phyloP scores from a whole-genome alignment of 2,329 filamentous ascomycete genomes.

The Ophiostoma sp. region DNA sequence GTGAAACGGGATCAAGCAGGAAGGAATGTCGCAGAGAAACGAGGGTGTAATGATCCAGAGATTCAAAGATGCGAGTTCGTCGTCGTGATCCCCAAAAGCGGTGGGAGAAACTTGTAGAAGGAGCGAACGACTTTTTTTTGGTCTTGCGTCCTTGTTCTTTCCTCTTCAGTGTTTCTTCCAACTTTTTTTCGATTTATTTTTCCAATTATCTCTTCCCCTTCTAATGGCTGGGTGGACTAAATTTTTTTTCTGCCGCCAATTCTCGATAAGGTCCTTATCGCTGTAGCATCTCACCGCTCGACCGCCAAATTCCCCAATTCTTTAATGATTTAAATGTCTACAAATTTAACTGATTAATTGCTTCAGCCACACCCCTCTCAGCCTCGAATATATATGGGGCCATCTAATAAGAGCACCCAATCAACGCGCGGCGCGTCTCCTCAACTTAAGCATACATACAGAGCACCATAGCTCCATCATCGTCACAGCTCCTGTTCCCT shows the following conservation, averaged over 20 bases:
- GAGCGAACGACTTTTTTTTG: conserved; percentile 9
- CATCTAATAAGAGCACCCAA: conserved; percentile 10
- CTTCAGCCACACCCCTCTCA: conserved; percentile 16
- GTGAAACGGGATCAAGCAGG: background rate
- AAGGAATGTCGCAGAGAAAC: background rate
- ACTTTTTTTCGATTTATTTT: conserved; percentile 15
- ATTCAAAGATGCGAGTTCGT: conserved; percentile 12
- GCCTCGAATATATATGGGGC: background rate
- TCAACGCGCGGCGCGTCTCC: conserved; percentile 19
- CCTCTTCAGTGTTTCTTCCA: conserved; percentile 2
- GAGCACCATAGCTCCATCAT: conserved; percentile 8
- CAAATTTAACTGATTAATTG: background rate
- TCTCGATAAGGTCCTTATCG: conserved; percentile 12
- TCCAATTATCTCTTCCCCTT: conserved; percentile 27
- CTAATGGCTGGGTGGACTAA: conserved; percentile 5
- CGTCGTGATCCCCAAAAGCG: conserved; percentile 14
- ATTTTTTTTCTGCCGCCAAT: conserved; percentile 26
- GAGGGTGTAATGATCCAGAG: background rate
- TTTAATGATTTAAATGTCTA: no score
- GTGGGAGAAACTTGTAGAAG: conserved; percentile 14
- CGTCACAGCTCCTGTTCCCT: background rate
- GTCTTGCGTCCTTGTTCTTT: conserved; percentile 2
- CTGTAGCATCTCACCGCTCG: conserved; percentile 17
- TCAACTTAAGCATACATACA: background rate
- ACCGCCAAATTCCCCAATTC: background rate